A percentile compares a stretch with the other conserved stretches of the same genome.
phyloP scores from a whole-genome alignment of 495 filamentous ascomycete genomes.

The Aspergillus biplanus region DNA sequence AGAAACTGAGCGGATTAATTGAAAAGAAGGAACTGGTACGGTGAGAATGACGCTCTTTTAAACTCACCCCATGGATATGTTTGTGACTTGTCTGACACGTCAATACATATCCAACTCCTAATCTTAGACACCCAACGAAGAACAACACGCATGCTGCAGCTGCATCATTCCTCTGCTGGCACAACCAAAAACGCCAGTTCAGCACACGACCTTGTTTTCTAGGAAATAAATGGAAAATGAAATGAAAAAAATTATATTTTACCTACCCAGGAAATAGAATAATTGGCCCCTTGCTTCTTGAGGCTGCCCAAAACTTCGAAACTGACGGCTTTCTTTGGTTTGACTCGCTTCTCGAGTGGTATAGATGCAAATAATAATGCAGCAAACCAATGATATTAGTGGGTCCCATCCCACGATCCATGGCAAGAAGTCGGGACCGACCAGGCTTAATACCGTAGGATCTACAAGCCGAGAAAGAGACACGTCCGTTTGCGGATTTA shows the following conservation, averaged over 20 bases:
- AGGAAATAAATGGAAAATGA: slow-evolving; percentile 3
- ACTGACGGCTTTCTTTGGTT: not conserved
- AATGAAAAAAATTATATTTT: slow-evolving; percentile 1
- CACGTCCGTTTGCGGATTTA: not conserved
- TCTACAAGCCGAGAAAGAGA: slow-evolving; percentile 2
- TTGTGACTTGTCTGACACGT: slow-evolving; percentile 2
- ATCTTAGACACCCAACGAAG: slow-evolving; percentile 8
- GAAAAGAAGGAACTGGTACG: not conserved
- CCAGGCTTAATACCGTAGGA: slow-evolving; percentile 2
- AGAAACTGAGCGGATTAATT: not conserved
- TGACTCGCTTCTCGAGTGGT: not conserved
- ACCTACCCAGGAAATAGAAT: not conserved
- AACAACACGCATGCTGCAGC: slow-evolving; percentile 3
- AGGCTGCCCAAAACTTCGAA: not conserved
- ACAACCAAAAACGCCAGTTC: not conserved
- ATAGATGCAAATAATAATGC: slow-evolving; percentile 1
- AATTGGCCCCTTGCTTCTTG: slow-evolving; percentile 5
- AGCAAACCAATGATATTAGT: slow-evolving; percentile 1
- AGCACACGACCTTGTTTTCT: not conserved
- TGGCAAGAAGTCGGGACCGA: slow-evolving; percentile 4
- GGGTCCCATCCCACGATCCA: slow-evolving; percentile 8
- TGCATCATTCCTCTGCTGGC: slow-evolving; percentile 4
- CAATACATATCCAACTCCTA: not conserved
- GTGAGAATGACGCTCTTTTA: not conserved
- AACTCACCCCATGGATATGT: not conserved